Base-by-base conservation (phyloP, 805 yeast genomes). In the Lachancea fermentati region DNA sequence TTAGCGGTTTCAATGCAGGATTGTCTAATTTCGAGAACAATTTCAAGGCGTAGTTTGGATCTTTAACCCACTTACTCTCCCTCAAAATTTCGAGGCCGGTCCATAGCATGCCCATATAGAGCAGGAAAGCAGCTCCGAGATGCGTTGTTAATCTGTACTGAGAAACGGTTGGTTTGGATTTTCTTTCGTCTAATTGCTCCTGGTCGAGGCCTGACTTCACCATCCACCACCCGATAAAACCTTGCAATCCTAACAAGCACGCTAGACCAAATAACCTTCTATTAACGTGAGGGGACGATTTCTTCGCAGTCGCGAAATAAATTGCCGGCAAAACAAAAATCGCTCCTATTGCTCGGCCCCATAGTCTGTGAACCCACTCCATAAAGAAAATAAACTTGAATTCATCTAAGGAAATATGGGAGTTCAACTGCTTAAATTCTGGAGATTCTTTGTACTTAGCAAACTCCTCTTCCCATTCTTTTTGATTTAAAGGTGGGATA, bases 161-260 rank as follows among this genome's bases (percentile, higher is more conserved):
- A 4, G 96, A 85, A 2, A 93, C 98, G 0, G 98, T 87, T n/a
- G 98, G 98, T 58, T 91, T 94, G 1, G 95, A 79, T 34, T 76
- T 83, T 59, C 96, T 75, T 49, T 82, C 88, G 16, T 73, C 75
- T 35, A 93, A 68, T 55, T 82, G 82, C 32, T 81, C 73, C 55
- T 82, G 83, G 58, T 88, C 95, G 41, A 93, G 72, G 22, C 98
- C 98, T 7, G 96, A 86, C 54, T 85, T 79, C 38, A 93, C 98
- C 98, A 93, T 93, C 99, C 99, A 93, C 98, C 98, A 93, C 24
- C 98, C 98, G 50, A 93, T 82, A 39, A 81, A 84, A 39, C 98
- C 98, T 69, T 93, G 98, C 35, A 93, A 67, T 8, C 96, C 99
- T 43, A 93, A 71, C 37, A 93, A 66, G 0, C 73, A 78, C 31